Evolutionary conservation across 1,139 yeast genomes (phyloP).

Genomic region (Suzukiozyma palmioleophila): DNA sequence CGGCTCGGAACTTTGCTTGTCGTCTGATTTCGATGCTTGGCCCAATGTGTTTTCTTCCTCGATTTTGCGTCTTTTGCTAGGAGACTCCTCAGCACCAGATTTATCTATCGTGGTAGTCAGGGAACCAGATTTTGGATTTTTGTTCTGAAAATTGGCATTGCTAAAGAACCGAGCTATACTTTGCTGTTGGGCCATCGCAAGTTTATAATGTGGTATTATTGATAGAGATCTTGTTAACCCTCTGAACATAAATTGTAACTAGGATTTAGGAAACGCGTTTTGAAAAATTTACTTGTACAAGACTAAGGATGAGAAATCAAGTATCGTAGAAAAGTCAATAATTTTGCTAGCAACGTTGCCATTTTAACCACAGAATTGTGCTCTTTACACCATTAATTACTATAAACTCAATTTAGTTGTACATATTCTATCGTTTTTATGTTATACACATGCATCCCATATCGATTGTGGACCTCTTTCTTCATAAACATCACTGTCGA

Average conservation of each 20-base stretch:
- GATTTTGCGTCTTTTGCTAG: not conserved
- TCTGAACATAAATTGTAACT: slow-evolving; percentile 1
- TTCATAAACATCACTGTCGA: slow-evolving; percentile 68
- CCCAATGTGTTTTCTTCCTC: not conserved
- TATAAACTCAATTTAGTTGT: not conserved
- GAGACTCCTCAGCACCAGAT: not conserved
- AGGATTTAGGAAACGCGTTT: too few relatives aligned
- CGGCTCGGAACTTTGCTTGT: too few relatives aligned
- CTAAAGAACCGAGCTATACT: slow-evolving; percentile 33
- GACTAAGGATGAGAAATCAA: too few relatives aligned
- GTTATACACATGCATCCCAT: slow-evolving; percentile 43
- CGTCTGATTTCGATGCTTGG: too few relatives aligned
- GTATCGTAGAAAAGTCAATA: too few relatives aligned
- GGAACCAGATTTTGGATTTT: slow-evolving; percentile 3
- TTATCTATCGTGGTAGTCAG: slow-evolving; percentile 3
- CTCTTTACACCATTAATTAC: not conserved
- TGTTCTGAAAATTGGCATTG: slow-evolving; percentile 9
- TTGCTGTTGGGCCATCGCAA: slow-evolving; percentile 36
- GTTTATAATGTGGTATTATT: not conserved
- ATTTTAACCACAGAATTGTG: not conserved
- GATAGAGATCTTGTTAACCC: not conserved
- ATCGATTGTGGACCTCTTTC: slow-evolving; percentile 74
- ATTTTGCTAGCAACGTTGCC: too few relatives aligned
- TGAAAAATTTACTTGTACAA: too few relatives aligned
- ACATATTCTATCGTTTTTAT: not conserved